Percentiles rank a stretch among this genome's conserved stretches.
Conservation (phyloP, 305 asterid genomes). For the Striga hermonthica region DNA sequence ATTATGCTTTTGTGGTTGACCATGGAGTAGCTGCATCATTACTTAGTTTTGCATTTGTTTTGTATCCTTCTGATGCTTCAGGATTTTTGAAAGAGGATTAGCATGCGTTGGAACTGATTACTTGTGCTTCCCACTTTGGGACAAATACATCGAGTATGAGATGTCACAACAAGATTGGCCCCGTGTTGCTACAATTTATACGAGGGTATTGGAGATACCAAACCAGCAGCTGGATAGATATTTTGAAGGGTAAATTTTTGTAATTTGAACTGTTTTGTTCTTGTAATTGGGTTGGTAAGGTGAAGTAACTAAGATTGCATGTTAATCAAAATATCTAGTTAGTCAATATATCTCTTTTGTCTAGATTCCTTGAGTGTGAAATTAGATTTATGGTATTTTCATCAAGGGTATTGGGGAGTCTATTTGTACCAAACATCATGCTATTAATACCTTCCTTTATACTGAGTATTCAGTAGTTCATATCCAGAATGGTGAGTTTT, state of each 20-base stretch:
- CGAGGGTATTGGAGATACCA: constrained; percentile 83
- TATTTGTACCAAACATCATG: neutral
- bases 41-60: constrained; percentile 32
- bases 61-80: constrained; percentile 41
- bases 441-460: neutral
- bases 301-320: neutral
- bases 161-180: constrained; percentile 86
- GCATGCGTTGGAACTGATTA: constrained; percentile 95
- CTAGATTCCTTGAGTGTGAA: constrained; percentile 18
- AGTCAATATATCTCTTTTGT: constrained; percentile 15
- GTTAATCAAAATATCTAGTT: constrained; percentile 4
- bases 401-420: neutral
- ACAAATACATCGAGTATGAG: constrained; percentile 88
- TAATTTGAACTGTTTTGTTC: constrained; percentile 1
- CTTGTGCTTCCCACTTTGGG: constrained; percentile 93
- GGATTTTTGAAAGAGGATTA: constrained; percentile 95
- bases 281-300: neutral
- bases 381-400: constrained; percentile 1
- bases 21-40: constrained; percentile 27
- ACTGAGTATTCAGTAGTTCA: constrained; percentile 18
- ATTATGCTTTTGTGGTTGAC: constrained; percentile 41
- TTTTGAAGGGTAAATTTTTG: constrained; percentile 79
- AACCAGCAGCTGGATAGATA: constrained; percentile 95
- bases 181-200: constrained; percentile 74
- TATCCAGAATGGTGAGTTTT: neutral